A percentile compares a stretch with the other conserved stretches of the same genome.
phyloP scores from a whole-genome alignment of 345 rosid genomes.

The Mallotus nudiflorus region DNA sequence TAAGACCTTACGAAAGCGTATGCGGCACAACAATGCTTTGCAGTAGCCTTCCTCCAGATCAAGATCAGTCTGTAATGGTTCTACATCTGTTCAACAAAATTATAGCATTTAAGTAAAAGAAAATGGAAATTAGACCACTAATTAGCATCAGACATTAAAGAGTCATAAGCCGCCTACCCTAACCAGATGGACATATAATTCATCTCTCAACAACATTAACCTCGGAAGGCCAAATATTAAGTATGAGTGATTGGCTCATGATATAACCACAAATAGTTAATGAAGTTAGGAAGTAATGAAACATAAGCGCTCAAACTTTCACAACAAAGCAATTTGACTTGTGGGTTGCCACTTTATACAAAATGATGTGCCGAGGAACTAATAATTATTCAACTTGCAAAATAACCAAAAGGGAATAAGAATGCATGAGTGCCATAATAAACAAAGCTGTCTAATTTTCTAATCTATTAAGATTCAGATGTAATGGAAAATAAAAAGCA shows the following conservation, averaged over 20 bases:
- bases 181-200: background rate
- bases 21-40: constrained; percentile 86
- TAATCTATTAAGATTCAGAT: too few relatives aligned
- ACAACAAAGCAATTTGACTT: background rate
- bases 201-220: background rate
- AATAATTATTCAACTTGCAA: background rate
- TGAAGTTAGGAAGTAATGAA: background rate
- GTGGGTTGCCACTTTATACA: background rate
- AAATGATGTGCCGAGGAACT: background rate
- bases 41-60: constrained; percentile 84
- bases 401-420: background rate
- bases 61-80: constrained; percentile 70
- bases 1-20: constrained; percentile 99
- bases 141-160: background rate
- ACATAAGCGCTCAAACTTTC: too few relatives aligned
- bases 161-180: background rate
- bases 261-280: background rate
- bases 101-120: constrained; percentile 8
- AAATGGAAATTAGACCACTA: background rate
- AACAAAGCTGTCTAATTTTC: too few relatives aligned
- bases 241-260: background rate
- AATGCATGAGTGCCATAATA: background rate
- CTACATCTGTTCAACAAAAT: constrained; percentile 61
- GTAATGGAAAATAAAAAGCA: too few relatives aligned
- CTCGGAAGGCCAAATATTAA: background rate